Evolutionary conservation across 2,329 filamentous ascomycete species (phyloP), one percentile per base, ranked within the genome.

Genomic region (Zopfia rhizophila): DNA sequence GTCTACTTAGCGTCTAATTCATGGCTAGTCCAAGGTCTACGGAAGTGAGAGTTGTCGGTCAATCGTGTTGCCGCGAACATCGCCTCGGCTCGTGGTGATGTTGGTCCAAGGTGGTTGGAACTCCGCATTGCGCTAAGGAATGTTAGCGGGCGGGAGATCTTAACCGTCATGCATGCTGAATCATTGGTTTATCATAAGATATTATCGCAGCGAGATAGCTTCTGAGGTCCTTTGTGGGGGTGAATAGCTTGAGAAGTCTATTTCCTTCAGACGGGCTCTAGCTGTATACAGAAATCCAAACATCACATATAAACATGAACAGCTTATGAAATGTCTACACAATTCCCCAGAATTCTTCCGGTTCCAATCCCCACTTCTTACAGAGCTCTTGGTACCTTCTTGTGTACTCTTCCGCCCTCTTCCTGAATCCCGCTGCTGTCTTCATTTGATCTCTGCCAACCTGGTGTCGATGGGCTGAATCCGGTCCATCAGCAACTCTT

Each of bases 381-480:
- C 66, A 69, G 45, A 71, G 52, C 53, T 69, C 64, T 45, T 58
- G 60, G 35, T 69, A 69, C 47, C 60, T 63, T 45, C 60, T 59
- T 1, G 66, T 62, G 43, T 75, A 75, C 30, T 51, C 56, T 33
- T 65, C 59, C 27, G 72, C 70, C 46, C 69, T 63, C 32, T 65
- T 54, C 43, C 61, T 66, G 29, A 68, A 72, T 3, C 22, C 54
- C 31, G 64, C 56, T 21, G 72, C 72, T 7, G 65, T 72, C 61
- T 75, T 74, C 66, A 75, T 69, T 55, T 73, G 69, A 55, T 74
- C 72, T 23, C 72, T 49, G 0, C 72, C 73, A 25, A 75, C 70
- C 52, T 75, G 73, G 61, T 74, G 72, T 48, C 69, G 59, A 59
- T 75, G 73, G 11, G 70, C 72, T 1, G 65, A 66, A 60, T 75